A percentile compares a stretch with the other conserved stretches of the same genome.
These are phyloP conservation scores for Venturia carpophila DNA, from an alignment of 2,329 filamentous ascomycete species.

Conservation along the genomic window DNA sequence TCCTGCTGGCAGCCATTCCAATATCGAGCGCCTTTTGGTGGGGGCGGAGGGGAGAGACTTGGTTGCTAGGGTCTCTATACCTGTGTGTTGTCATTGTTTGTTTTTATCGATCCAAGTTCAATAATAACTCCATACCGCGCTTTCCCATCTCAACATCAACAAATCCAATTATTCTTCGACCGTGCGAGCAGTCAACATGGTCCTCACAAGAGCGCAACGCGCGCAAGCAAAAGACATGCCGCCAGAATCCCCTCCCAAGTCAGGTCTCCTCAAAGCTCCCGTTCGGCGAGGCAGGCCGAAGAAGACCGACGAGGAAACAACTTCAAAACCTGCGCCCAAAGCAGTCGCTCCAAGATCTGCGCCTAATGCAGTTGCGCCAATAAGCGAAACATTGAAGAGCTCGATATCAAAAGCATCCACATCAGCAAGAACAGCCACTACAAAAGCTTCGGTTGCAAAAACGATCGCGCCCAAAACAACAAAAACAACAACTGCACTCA, in stretches of 20 bases:
- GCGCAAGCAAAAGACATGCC: conserved; percentile 13
- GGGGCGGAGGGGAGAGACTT: too few relatives aligned
- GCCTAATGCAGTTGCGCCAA: conserved; percentile 6
- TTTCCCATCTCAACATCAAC: not conserved
- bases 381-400: not conserved
- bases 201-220: conserved; percentile 17
- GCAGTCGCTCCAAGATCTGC: not conserved
- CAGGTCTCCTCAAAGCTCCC: conserved; percentile 13
- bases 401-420: not conserved
- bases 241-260: not conserved
- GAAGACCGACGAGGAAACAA: not conserved
- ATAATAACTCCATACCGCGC: not conserved
- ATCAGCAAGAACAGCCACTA: conserved; percentile 2
- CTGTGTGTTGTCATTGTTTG: not conserved
- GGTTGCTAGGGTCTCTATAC: not conserved
- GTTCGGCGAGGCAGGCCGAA: conserved; percentile 15
- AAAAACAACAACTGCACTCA: not conserved
- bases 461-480: not conserved
- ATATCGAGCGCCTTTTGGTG: too few relatives aligned
- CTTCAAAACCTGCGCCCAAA: not conserved
- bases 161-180: not conserved
- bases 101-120: not conserved
- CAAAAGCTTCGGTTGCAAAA: conserved; percentile 14
- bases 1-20: too few relatives aligned
- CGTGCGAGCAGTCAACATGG: conserved; percentile 4